These are phyloP conservation scores for Aethionema arabicum DNA, from an alignment of 345 rosid genomes.

Conservation along the genomic window DNA sequence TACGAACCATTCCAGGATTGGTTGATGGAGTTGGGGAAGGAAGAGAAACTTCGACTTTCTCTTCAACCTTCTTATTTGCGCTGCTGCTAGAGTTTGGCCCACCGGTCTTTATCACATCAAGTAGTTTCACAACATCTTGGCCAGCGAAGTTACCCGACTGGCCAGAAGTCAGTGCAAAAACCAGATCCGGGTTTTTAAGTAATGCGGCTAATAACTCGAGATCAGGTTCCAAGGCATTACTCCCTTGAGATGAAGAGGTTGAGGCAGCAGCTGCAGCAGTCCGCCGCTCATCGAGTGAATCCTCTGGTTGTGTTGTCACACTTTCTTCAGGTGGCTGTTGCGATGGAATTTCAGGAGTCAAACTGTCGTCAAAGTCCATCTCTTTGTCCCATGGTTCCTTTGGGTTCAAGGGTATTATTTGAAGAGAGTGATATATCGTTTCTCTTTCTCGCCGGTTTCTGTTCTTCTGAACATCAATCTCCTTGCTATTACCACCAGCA, in stretches of 20 bases:
- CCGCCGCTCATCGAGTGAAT: conserved; percentile 40
- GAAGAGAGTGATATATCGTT: conserved; percentile 50
- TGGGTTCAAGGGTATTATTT: conserved; percentile 75
- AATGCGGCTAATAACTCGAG: conserved; percentile 90
- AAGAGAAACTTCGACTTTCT: conserved; percentile 82
- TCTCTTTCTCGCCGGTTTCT: conserved; percentile 83
- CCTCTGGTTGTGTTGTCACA: conserved; percentile 49
- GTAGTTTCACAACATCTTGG: conserved; percentile 78
- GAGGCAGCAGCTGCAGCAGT: conserved; percentile 37
- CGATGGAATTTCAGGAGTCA: conserved; percentile 79
- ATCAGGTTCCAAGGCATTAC: conserved; percentile 67
- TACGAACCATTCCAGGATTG: conserved; percentile 97
- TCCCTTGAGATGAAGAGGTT: conserved; percentile 41
- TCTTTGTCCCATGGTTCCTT: conserved; percentile 97
- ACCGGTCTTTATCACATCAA: conserved; percentile 35
- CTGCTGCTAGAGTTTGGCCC: conserved; percentile 27
- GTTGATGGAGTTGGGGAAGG: conserved; percentile 92
- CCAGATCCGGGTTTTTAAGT: conserved; percentile 86
- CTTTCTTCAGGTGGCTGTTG: conserved; percentile 70
- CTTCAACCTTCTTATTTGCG: conserved; percentile 44
- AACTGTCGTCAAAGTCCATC: conserved; percentile 87
- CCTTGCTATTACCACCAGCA: conserved; percentile 89
- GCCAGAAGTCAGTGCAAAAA: conserved; percentile 89
- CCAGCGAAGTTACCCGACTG: conserved; percentile 57
- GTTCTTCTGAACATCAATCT: conserved; percentile 77